phyloP scores from a whole-genome alignment of 2,329 filamentous ascomycete species.

The Sarocladium brachiariae region DNA sequence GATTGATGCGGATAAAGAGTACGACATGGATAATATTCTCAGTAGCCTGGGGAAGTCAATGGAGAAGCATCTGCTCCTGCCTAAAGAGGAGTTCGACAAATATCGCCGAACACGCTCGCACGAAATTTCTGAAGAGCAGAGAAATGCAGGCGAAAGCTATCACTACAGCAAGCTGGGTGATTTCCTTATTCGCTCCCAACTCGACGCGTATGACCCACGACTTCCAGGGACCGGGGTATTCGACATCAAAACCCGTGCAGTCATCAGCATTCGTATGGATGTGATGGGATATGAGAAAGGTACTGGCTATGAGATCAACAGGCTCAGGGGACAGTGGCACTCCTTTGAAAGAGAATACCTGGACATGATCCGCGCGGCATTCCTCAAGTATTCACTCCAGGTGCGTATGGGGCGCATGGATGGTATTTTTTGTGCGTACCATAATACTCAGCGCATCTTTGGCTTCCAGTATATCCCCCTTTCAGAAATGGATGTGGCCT shows the following conservation, averaged over 20 bases:
- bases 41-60: conserved; percentile 92
- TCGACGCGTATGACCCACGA: conserved; percentile 82
- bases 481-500: conserved; percentile 76
- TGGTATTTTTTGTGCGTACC: conserved; percentile 93
- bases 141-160: conserved; percentile 67
- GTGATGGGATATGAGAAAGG: conserved; percentile 63
- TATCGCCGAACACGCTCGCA: conserved; percentile 66
- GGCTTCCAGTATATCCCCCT: conserved; percentile 93
- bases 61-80: conserved; percentile 86
- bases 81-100: conserved; percentile 76
- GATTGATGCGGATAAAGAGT: conserved; percentile 93
- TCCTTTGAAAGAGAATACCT: conserved; percentile 95
- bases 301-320: conserved; percentile 78
- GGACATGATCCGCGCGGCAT: conserved; percentile 91
- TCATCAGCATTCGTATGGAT: conserved; percentile 88
- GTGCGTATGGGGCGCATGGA: conserved; percentile 98
- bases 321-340: conserved; percentile 70
- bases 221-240: conserved; percentile 91
- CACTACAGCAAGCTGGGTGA: conserved; percentile 84
- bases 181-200: conserved; percentile 89
- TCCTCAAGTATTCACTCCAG: conserved; percentile 94
- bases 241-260: conserved; percentile 90
- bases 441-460: conserved; percentile 92
- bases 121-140: conserved; percentile 64
- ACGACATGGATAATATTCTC: conserved; percentile 75